These are phyloP conservation scores for Aspergillus oerlinghausenensis DNA, from an alignment of 2,329 filamentous ascomycete genomes.

Conservation along the genomic window DNA sequence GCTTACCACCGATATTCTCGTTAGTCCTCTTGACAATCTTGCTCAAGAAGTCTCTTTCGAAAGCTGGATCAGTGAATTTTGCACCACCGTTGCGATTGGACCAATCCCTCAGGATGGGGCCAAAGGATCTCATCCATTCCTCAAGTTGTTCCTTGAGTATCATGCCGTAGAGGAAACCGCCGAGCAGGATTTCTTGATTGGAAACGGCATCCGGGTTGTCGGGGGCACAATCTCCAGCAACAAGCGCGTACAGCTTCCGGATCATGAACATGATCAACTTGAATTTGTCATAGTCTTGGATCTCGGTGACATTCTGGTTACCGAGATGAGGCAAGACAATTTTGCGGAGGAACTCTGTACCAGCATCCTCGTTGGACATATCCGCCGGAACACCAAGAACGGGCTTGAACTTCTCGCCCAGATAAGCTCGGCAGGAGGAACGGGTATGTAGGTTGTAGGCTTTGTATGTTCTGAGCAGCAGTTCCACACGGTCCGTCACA, in stretches of 20 bases:
- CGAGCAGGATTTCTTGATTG: slow-evolving; percentile 90
- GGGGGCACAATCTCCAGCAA: slow-evolving; percentile 84
- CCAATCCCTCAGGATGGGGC: slow-evolving; percentile 52
- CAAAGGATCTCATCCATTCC: slow-evolving; percentile 72
- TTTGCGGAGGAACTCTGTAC: slow-evolving; percentile 83
- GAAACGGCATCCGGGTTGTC: slow-evolving; percentile 97
- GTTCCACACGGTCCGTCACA: slow-evolving; percentile 87
- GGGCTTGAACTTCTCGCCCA: slow-evolving; percentile 86
- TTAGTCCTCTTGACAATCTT: slow-evolving; percentile 78
- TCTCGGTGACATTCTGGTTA: slow-evolving; percentile 74
- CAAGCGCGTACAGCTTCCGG: slow-evolving; percentile 87
- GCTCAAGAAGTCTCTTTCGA: slow-evolving; percentile 71
- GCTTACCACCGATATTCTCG: slow-evolving; percentile 77
- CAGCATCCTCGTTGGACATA: slow-evolving; percentile 81
- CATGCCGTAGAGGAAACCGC: slow-evolving; percentile 90
- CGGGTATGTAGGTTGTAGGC: slow-evolving; percentile 78
- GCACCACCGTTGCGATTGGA: slow-evolving; percentile 47
- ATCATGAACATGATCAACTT: slow-evolving; percentile 93
- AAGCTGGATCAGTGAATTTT: slow-evolving; percentile 69
- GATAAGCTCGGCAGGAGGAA: slow-evolving; percentile 74
- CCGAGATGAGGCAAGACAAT: slow-evolving; percentile 90
- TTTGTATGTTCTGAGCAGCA: slow-evolving; percentile 90
- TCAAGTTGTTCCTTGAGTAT: slow-evolving; percentile 93
- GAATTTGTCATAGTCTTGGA: slow-evolving; percentile 88
- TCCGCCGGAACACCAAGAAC: slow-evolving; percentile 80